Base-by-base conservation (phyloP, 345 rosid species). In the Populus pruinosa region DNA sequence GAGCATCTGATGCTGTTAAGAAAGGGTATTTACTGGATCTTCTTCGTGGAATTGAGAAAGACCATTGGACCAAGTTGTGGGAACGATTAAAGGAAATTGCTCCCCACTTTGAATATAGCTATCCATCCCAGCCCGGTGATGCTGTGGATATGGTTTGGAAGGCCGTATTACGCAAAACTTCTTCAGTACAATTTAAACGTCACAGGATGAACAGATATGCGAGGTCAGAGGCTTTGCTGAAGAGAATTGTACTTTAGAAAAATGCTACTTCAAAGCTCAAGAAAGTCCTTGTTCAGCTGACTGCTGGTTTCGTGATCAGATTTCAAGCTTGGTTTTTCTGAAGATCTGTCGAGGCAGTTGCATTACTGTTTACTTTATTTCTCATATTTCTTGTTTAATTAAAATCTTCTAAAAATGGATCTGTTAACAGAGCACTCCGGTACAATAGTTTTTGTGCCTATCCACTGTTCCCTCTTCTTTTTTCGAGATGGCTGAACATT, bases 141-240 rank as follows among this genome's bases (percentile, higher is more conserved):
- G 92, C 96, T 12, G 94, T 95, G 64, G 91, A 93, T 80, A 93
- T 92, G 99, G 90, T 93, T 75, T 95, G 99, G 97, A 74, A 84
- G 29, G 94, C 92, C 14, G 87, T 92, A 82, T 86, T 88, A 0
- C 89, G 86, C 5, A 93, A 88, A 90, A 78, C 78, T 71, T 79
- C 92, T 53, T 79, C 88, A 0, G 71, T 86, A 78, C 87, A 36
- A 62, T 84, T 86, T 36, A 55, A 83, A 80, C 80, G 77, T 80
- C 86, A 93, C 81, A 85, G 88, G 81, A 83, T 79, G 71, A 90
- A 83, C 75, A 82, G 98, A 79, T 93, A 90, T 74, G 81, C 4
- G 50, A 85, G 89, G 82, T 86, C 90, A 8, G 82, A 86, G 64
- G 76, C 47, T 76, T n/a, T 39, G 38, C 55, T 65, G 69, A 63